Base-by-base conservation (phyloP, 1,284 basidiomycete species). In the Inonotus obliquus region DNA sequence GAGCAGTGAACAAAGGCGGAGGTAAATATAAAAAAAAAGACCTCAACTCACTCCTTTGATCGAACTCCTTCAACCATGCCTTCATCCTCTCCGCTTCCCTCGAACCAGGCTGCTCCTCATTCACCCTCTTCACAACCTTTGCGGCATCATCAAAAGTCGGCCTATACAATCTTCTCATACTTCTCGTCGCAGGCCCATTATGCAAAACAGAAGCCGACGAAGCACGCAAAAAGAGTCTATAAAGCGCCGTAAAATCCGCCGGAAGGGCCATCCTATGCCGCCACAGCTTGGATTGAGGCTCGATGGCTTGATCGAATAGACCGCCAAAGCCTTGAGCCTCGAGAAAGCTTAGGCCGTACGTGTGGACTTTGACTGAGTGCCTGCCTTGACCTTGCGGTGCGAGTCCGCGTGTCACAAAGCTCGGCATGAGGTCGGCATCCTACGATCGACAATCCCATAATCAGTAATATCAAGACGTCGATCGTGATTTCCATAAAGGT, bases 191-290 rank as follows among this genome's bases (percentile, higher is more conserved):
- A 14, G 67, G 61, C 21, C 68, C 70, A 32, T 87, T 76, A 65
- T 86, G 79, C 3, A 88, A 75, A n/a, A 88, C 85, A 9, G 85
- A 76, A 3, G 82, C 81, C n/a, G 83, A 82, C 35, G 75, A 76
- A 13, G 82, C 76, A 19, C 87, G 79, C 44, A 89, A 73, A 61
- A 85, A 79, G 2, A 90, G 74, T 11, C 87, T 79, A 65, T 90
- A 90, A 1, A 86, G 67, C 63, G 85, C 85, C 5, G 74, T 82
- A 65, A 89, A 83, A 5, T 75, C 72, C 2, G 79, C 62, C 4
- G 85, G 82, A 19, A 87, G 74, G 17, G 17, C 41, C 19, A n/a
- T 44, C 13, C 41, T 17, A 44, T n/a, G 17, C 32, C 9, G 32
- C 32, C 32, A 32, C 32, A 32, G 32, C 41, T n/a, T 44, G 7